Base-by-base conservation (phyloP, 2,329 filamentous ascomycete species). In the Penicillium sp. region DNA sequence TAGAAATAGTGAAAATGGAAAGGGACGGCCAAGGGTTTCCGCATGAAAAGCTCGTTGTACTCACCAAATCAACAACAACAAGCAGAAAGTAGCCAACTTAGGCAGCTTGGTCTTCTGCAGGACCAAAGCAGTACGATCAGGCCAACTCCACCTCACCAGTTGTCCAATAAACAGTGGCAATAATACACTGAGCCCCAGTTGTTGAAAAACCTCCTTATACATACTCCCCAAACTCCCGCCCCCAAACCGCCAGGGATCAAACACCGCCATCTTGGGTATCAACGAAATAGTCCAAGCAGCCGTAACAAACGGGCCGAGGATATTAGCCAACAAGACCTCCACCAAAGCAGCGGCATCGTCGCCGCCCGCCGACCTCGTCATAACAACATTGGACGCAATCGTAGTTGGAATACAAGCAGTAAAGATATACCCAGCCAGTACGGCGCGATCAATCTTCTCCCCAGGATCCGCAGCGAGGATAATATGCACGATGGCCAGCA, bases 361-460 rank as follows among this genome's bases (percentile, higher is more conserved):
- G 5, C 88, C 88, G 38, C 87, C 84, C 0, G 88, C 84, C 39
- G 84, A 80, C 27, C 86, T 77, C 6, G 88, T 90, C 87, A 90
- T 90, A 40, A 90, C 85, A 8, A 89, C 85, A 69, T 90, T 90
- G 45, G 85, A 89, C 8, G 86, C 83, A 65, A 90, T 88, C 0
- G 88, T 90, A 0, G 88, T 91, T 1, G 88, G 87, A 5, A 89
- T 83, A 66, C 84, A 87, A n/a, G 84, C 82, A 2, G 85, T 79
- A 39, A 88, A 83, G 3, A 90, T 79, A 70, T 90, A 84, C 10
- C 88, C 88, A 3, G 88, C 82, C 31, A 91, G 75, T 40, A 91
- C 79, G 56, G 85, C 84, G 0, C 83, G 78, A 53, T 88, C 85
- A 67, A 90, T 86, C 33, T 64, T 63, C 1, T 59, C 67, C 23